Evolutionary conservation across 116 monocot species (phyloP).

Genomic region (Phalaenopsis hybrid): DNA sequence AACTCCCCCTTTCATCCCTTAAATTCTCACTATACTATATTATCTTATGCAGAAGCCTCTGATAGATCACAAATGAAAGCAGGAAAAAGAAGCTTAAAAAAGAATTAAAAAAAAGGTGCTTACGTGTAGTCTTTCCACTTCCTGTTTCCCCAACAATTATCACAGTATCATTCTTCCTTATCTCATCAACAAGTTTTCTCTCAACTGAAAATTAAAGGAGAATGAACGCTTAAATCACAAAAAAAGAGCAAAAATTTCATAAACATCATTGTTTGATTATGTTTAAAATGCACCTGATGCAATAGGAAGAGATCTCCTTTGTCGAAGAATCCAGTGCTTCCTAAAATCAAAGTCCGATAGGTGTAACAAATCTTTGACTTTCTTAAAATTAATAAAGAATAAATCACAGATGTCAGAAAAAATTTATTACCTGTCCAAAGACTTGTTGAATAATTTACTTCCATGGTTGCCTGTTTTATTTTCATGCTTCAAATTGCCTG

Average conservation of each 20-base stretch:
- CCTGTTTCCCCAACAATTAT: slow-evolving; percentile 97
- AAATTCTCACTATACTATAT: too few species aligned
- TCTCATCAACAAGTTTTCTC: slow-evolving; percentile 75
- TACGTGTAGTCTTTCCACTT: slow-evolving; percentile 98
- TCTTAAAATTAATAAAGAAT: background rate
- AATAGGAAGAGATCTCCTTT: slow-evolving; percentile 76
- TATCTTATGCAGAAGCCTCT: too few species aligned
- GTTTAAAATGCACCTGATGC: slow-evolving; percentile 46
- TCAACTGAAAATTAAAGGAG: slow-evolving; percentile 39
- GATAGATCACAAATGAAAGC: too few species aligned
- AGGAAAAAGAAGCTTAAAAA: too few species aligned
- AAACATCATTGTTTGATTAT: background rate
- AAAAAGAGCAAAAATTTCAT: background rate
- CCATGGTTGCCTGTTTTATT: background rate
- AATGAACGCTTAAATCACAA: background rate
- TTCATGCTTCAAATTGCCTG: background rate
- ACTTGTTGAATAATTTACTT: background rate
- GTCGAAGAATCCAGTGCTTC: slow-evolving; percentile 46
- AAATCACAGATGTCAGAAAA: background rate
- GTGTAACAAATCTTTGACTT: background rate
- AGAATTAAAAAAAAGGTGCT: slow-evolving; percentile 9
- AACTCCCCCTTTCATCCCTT: too few species aligned
- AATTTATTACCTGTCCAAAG: background rate
- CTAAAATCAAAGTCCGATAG: slow-evolving; percentile 16
- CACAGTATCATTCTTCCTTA: slow-evolving; percentile 61